phyloP scores from a whole-genome alignment of 495 filamentous ascomycete species.

The Trichocladium antarcticum region DNA sequence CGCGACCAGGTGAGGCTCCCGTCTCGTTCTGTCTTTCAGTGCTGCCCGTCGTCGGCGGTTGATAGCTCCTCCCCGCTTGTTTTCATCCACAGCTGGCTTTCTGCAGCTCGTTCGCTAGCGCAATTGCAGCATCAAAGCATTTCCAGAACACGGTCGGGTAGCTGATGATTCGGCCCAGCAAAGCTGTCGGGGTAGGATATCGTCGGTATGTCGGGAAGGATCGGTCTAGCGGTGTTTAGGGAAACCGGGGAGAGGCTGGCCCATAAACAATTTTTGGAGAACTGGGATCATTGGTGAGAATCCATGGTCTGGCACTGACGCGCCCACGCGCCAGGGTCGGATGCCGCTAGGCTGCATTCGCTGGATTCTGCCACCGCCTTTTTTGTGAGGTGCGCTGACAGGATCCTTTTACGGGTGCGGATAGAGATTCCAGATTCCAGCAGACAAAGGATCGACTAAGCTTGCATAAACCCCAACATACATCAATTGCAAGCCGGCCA shows the following conservation, averaged over 20 bases:
- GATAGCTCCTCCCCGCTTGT: slow-evolving; percentile 11
- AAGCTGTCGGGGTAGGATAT: not conserved
- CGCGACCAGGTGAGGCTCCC: not conserved
- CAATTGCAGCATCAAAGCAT: slow-evolving; percentile 18
- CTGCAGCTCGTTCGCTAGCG: slow-evolving; percentile 11
- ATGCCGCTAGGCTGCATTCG: slow-evolving; percentile 11
- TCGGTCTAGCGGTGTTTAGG: slow-evolving; percentile 2
- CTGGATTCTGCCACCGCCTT: slow-evolving; percentile 16
- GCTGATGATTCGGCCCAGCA: slow-evolving; percentile 1
- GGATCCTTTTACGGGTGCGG: too few species aligned
- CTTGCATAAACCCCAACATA: too few species aligned
- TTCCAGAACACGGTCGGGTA: not conserved
- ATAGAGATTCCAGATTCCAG: too few species aligned
- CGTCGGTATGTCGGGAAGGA: slow-evolving; percentile 8
- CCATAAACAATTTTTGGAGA: slow-evolving; percentile 31
- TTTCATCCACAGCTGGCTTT: slow-evolving; percentile 10
- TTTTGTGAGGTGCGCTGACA: too few species aligned
- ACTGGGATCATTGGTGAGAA: slow-evolving; percentile 21
- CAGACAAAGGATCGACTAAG: too few species aligned
- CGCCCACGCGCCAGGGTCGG: slow-evolving; percentile 20
- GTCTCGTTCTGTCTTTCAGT: not conserved
- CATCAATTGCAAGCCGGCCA: too few species aligned
- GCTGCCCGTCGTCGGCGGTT: not conserved
- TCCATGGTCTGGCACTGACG: slow-evolving; percentile 10
- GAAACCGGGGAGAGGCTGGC: slow-evolving; percentile 17